Conservation (phyloP, 768 basidiomycete species). For the Lactarius deliciosus region DNA sequence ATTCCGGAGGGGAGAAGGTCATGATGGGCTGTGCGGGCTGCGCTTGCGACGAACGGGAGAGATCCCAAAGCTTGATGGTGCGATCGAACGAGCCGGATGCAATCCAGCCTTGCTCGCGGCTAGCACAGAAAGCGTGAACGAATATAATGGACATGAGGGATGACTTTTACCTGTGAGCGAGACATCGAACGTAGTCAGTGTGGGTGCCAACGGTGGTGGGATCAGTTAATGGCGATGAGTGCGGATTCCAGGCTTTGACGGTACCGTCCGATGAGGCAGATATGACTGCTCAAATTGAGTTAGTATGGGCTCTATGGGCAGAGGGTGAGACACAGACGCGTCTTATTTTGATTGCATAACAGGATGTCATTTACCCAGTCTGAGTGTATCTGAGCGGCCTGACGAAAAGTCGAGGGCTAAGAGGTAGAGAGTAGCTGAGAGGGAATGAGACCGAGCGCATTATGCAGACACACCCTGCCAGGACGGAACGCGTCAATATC, state of each 20-base stretch:
- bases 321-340: constrained; percentile 46
- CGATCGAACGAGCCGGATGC: constrained; percentile 95
- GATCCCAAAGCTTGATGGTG: constrained; percentile 93
- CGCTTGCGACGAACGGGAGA: constrained; percentile 37
- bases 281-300: constrained; percentile 52
- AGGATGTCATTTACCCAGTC: constrained; percentile 98
- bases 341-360: constrained; percentile 90
- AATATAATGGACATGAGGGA: constrained; percentile 17
- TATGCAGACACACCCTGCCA: constrained; percentile 45
- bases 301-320: background rate
- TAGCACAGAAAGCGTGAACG: constrained; percentile 34
- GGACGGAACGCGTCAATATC: constrained; percentile 54
- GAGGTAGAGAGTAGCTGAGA: constrained; percentile 6
- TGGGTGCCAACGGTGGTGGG: constrained; percentile 74
- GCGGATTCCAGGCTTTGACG: constrained; percentile 91
- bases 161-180: constrained; percentile 58
- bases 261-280: constrained; percentile 97
- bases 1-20: constrained; percentile 67
- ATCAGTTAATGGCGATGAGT: constrained; percentile 55
- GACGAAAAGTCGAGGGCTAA: constrained; percentile 70
- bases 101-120: constrained; percentile 81
- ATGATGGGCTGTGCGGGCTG: constrained; percentile 50
- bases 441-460: background rate
- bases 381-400: constrained; percentile 83
- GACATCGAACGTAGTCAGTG: constrained; percentile 82